These are phyloP conservation scores for Ogataea saltuana DNA, from an alignment of 805 yeast species.

Conservation along the genomic window DNA sequence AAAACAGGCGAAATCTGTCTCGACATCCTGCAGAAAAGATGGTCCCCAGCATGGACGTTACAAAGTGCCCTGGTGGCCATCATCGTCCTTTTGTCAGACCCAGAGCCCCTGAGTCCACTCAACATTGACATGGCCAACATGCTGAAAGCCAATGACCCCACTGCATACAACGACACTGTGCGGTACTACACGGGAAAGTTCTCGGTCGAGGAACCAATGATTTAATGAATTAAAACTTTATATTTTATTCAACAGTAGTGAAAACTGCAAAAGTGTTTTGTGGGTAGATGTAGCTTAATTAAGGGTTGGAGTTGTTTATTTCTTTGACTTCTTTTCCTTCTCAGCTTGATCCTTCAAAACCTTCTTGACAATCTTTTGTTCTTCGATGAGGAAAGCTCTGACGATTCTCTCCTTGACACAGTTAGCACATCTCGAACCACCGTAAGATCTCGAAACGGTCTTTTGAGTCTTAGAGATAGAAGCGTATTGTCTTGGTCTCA, in stretches of 20 bases:
- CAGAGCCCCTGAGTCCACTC: conserved; percentile 72
- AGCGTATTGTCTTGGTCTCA: conserved; percentile 99
- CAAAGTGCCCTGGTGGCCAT: conserved; percentile 57
- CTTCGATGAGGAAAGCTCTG: conserved; percentile 99
- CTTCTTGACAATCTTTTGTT: conserved; percentile 99
- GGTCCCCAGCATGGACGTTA: conserved; percentile 79
- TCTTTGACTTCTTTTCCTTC: conserved; percentile 68
- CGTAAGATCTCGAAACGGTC: conserved; percentile 99
- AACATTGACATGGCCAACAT: conserved; percentile 70
- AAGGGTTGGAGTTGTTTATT: conserved; percentile 21
- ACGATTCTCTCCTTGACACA: conserved; percentile 99
- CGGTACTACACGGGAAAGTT: conserved; percentile 37
- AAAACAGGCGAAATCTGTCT: conserved; percentile 70
- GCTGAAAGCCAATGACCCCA: conserved; percentile 46
- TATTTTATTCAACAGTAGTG: conserved; percentile 16
- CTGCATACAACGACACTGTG: conserved; percentile 45
- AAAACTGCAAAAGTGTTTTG: conserved; percentile 9
- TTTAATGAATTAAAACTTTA: conserved; percentile 12
- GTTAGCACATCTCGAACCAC: conserved; percentile 98
- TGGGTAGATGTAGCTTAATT: conserved; percentile 8
- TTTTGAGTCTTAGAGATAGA: conserved; percentile 92
- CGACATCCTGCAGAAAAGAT: conserved; percentile 56
- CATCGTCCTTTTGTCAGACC: conserved; percentile 55
- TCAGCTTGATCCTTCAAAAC: conserved; percentile 95
- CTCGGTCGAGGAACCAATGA: conserved; percentile 19